Percentiles rank a stretch among this genome's conserved stretches.
Evolutionary conservation across 2,329 filamentous ascomycete genomes (phyloP).

Genomic region (Paracoccidioides lutzii): DNA sequence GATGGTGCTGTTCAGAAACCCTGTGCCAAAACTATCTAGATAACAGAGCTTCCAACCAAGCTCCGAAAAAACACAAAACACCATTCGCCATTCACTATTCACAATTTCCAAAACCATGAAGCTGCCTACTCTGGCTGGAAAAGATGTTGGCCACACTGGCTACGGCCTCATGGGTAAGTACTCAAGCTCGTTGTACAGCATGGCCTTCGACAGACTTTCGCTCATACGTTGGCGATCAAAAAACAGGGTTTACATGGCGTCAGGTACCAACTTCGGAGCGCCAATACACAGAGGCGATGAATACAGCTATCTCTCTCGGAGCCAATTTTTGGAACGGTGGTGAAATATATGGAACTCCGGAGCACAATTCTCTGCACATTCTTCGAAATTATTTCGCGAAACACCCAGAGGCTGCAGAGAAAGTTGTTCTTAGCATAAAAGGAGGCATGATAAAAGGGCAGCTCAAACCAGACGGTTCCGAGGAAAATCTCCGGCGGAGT

Average conservation of each 20-base stretch:
- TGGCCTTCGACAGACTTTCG: background rate
- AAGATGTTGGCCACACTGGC: conserved; percentile 15
- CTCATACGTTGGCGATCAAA: background rate
- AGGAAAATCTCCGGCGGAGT: conserved; percentile 38
- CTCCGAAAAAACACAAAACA: no score
- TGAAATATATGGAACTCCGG: conserved; percentile 20
- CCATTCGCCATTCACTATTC: no score
- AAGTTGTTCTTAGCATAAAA: conserved; percentile 18
- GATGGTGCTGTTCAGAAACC: no score
- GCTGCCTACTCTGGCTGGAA: conserved; percentile 13
- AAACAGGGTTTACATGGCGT: conserved; percentile 18
- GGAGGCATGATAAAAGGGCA: conserved; percentile 18
- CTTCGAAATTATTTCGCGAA: conserved; percentile 17
- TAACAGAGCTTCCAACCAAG: no score
- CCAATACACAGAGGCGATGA: conserved; percentile 32
- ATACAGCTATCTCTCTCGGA: conserved; percentile 34
- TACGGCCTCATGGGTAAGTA: conserved; percentile 16
- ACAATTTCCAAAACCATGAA: background rate
- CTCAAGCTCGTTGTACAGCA: background rate
- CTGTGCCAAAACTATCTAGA: no score
- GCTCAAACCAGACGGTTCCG: conserved; percentile 35
- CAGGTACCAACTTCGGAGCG: conserved; percentile 7
- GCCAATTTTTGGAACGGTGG: conserved; percentile 22
- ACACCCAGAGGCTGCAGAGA: conserved; percentile 18
- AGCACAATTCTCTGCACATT: conserved; percentile 19